Base-by-base conservation (phyloP, 768 basidiomycete genomes). In the Clitopilus passeckerianus region DNA sequence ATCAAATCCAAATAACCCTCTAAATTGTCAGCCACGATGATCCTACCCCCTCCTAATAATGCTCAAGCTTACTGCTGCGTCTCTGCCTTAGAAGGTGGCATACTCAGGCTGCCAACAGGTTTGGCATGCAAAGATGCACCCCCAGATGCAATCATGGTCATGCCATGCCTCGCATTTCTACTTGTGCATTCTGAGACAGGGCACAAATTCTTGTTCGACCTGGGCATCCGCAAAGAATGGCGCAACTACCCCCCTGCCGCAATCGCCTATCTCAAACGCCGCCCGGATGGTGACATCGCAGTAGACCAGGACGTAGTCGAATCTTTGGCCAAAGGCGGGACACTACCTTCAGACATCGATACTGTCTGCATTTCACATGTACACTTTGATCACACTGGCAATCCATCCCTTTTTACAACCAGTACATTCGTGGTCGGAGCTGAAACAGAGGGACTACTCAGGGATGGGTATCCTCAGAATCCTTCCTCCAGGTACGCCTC, bases 51-150 rank as follows among this genome's bases (percentile, higher is more conserved):
- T 1, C 77, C 79, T 1, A 24, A 61, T 8, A 55, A 64, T 0
- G 68, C 76, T 54, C 83, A 85, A 63, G 69, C 82, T 0, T 84
- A 75, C 64, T 76, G 79, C 59, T 61, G 72, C 16, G 75, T 84
- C 30, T 86, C 84, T 34, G 82, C 78, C 0, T 72, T 86, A 35
- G 80, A 82, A 57, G 79, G 75, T 0, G 84, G 84, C 53, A 53
- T 53, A 15, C 53, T 53, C 8, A 14, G 10, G n/a, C 12, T 41
- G 37, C 14, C 12, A 9, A n/a, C 55, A 61, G 16, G 7, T 15
- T 16, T 53, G 6, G 63, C 71, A 16, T 65, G 84, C 12, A 63
- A 59, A 22, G 60, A 82, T 10, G n/a, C 70, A 15, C 37, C 37
- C 10, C 37, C 37, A 63, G 58, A 60, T 63, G 59, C 79, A 52